Percentiles rank a stretch among this genome's conserved stretches.
These are phyloP conservation scores for Colletotrichum sp. DNA, from an alignment of 2,329 filamentous ascomycete species.

Conservation along the genomic window DNA sequence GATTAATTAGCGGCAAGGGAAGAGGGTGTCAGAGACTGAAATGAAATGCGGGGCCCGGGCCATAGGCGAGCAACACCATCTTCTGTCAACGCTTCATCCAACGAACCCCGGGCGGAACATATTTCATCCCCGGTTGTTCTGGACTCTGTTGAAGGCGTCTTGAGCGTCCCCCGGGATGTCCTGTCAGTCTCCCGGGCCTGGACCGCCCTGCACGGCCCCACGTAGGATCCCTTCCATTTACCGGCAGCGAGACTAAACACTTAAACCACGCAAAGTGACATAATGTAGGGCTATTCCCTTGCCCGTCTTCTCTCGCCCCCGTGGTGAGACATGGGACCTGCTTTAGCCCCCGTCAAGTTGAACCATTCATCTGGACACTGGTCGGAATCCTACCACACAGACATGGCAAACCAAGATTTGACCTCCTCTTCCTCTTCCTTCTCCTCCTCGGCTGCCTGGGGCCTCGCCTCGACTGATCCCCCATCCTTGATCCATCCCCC, in stretches of 20 bases:
- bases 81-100: background rate
- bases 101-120: background rate
- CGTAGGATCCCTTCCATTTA: constrained; percentile 8
- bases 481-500: background rate
- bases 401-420: background rate
- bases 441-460: background rate
- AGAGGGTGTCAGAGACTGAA: background rate
- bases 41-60: background rate
- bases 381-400: background rate
- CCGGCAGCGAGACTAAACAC: background rate
- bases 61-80: background rate
- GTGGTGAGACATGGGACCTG: background rate
- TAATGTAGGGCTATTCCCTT: constrained; percentile 2
- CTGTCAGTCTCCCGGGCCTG: background rate
- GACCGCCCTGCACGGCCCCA: constrained; percentile 5
- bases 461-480: background rate
- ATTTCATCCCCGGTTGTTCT: background rate
- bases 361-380: background rate
- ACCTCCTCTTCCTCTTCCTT: background rate
- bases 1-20: background rate
- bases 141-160: background rate
- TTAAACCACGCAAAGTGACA: background rate
- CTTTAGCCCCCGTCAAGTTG: background rate
- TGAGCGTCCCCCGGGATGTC: background rate
- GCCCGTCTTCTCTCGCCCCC: background rate